Evolutionary conservation across 1,284 basidiomycete species (phyloP), one percentile per base, ranked within the genome.

Genomic region (Neolentinus lepideus): DNA sequence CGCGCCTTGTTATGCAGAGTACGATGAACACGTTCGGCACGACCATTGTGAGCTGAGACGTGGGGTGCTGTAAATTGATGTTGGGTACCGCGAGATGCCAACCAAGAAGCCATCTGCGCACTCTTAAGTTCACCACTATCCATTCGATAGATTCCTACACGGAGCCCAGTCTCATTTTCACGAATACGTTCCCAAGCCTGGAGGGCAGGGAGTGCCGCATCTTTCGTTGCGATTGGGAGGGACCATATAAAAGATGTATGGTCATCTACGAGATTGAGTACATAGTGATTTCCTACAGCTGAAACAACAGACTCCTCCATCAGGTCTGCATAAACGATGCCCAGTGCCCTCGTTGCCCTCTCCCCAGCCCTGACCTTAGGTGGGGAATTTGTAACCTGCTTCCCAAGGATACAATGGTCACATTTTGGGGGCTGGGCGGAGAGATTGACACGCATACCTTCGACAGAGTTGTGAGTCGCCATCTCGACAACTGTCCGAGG

Each of bases 31-130:
- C 62, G 61, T 55, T 71, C 66, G 0, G 64, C 60, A 9, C 53
- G 52, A 6, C 67, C 67, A 54, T 61, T 67, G 24, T 70, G 64
- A 0, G 66, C 66, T 1, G 67, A 69, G 10, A 65, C 67, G 27
- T 70, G 61, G 1, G 66, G 66, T 8, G 67, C 68, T 0, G 66
- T 65, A 21, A 53, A 59, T 25, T 62, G 11, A 6, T 56, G 58
- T 19, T 21, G n/a, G 35, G 29, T 48, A n/a, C 51, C 51, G 10
- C 21, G 33, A n/a, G 51, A 33, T 6, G 27, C 29, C 3, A 29
- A 19, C n/a, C 29, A 52, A 12, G 51, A 3, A 9, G 21, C 27
- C 29, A 52, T 31, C n/a, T 31, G 29, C 12, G 24, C 6, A 12
- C 29, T 31, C 51, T 52, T 52, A 9, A 52, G 51, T 21, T 52